These are phyloP conservation scores for Zygotorulaspora chibaensis DNA, from an alignment of 805 yeast genomes.

Conservation along the genomic window DNA sequence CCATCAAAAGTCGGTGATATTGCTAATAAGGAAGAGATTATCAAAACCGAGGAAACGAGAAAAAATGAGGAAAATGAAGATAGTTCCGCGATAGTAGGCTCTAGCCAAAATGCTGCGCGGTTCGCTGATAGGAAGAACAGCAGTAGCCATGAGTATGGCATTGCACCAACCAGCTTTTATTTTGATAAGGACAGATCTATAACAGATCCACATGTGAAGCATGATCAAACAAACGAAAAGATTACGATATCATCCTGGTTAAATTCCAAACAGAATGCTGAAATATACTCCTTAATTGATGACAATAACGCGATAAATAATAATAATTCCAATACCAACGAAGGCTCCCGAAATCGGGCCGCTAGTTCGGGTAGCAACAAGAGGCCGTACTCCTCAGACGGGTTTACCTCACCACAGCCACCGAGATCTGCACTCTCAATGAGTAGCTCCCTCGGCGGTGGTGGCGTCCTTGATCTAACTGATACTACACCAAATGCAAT, in stretches of 20 bases:
- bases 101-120: background rate
- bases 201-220: slow-evolving; percentile 26
- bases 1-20: slow-evolving; percentile 1
- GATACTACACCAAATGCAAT: background rate
- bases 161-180: slow-evolving; percentile 24
- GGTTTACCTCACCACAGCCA: slow-evolving; percentile 15
- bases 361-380: background rate
- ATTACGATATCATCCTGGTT: slow-evolving; percentile 28
- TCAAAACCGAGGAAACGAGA: background rate
- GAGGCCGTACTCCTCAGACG: slow-evolving; percentile 5
- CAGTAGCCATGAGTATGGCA: slow-evolving; percentile 11
- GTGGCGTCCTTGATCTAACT: background rate
- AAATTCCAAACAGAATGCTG: slow-evolving; percentile 23
- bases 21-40: slow-evolving; percentile 1
- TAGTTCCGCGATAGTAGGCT: background rate
- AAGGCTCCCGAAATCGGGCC: background rate
- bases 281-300: slow-evolving; percentile 23
- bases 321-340: background rate
- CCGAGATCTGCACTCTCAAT: slow-evolving; percentile 18
- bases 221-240: slow-evolving; percentile 15
- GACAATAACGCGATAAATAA: slow-evolving; percentile 3
- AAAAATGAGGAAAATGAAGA: background rate
- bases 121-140: background rate
- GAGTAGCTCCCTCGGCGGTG: slow-evolving; percentile 10
- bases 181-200: slow-evolving; percentile 22